Conservation (phyloP, 768 basidiomycete genomes). For the Boletus eberwhitei region DNA sequence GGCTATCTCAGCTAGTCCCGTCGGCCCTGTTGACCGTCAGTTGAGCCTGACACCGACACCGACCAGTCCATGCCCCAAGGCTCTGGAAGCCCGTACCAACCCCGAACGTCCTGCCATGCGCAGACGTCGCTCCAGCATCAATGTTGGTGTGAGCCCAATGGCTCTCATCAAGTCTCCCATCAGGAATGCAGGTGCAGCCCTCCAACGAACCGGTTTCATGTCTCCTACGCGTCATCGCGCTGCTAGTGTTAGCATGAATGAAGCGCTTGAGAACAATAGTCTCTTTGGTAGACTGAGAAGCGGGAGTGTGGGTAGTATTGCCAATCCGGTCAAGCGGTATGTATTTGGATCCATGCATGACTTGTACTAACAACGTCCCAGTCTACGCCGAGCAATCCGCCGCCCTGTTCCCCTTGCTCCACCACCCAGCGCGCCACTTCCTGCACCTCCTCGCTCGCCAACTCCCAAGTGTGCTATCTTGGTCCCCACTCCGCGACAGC, state of each 20-base stretch:
- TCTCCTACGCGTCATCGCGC: conserved; percentile 43
- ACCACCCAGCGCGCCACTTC: conserved; percentile 30
- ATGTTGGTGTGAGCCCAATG: conserved; percentile 51
- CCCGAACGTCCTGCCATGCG: conserved; percentile 45
- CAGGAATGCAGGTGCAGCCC: conserved; percentile 48
- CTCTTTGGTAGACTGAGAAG: conserved; percentile 54
- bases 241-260: conserved; percentile 40
- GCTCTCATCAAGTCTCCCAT: conserved; percentile 55
- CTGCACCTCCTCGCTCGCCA: conserved; percentile 25
- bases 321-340: conserved; percentile 30
- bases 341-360: conserved; percentile 12
- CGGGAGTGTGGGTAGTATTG: conserved; percentile 44
- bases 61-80: conserved; percentile 25
- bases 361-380: conserved; percentile 16
- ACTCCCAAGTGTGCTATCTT: conserved; percentile 16
- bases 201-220: conserved; percentile 43
- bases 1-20: conserved; percentile 15
- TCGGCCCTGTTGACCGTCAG: conserved; percentile 36
- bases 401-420: conserved; percentile 23
- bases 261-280: conserved; percentile 37
- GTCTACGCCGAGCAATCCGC: conserved; percentile 41
- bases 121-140: conserved; percentile 62
- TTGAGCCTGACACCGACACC: conserved; percentile 38
- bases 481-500: conserved; percentile 16
- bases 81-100: conserved; percentile 15